Conservation (phyloP, 805 yeast genomes). For the Nakazawaea populi region DNA sequence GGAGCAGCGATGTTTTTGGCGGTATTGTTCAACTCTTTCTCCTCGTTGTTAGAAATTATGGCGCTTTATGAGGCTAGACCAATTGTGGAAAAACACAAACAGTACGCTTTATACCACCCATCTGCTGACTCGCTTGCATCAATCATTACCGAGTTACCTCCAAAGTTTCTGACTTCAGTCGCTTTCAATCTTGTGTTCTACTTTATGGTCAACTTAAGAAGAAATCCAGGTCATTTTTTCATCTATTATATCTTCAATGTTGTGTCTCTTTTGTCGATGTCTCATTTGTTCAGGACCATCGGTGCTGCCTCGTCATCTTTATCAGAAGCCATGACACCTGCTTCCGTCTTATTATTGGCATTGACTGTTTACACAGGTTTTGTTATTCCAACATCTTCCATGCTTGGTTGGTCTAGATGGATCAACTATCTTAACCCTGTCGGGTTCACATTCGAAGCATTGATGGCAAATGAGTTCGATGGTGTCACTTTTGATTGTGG, state of each 20-base stretch:
- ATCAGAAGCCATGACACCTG: slow-evolving; percentile 51
- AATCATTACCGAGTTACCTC: slow-evolving; percentile 56
- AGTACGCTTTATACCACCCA: slow-evolving; percentile 66
- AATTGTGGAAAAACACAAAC: slow-evolving; percentile 63
- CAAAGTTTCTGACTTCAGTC: slow-evolving; percentile 41
- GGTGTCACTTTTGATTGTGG: slow-evolving; percentile 31
- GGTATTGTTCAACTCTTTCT: slow-evolving; percentile 43
- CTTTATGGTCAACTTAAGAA: slow-evolving; percentile 48
- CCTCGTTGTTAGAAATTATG: slow-evolving; percentile 41
- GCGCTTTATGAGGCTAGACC: slow-evolving; percentile 44
- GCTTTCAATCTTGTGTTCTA: slow-evolving; percentile 44
- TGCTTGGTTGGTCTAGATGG: slow-evolving; percentile 50
- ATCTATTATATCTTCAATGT: slow-evolving; percentile 38
- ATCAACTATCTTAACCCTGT: slow-evolving; percentile 39
- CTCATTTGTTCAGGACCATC: slow-evolving; percentile 45
- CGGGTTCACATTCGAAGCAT: slow-evolving; percentile 37
- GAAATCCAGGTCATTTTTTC: slow-evolving; percentile 50
- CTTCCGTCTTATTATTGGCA: slow-evolving; percentile 32
- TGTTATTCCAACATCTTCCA: slow-evolving; percentile 35
- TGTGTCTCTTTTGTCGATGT: slow-evolving; percentile 38
- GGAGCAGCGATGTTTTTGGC: slow-evolving; percentile 61
- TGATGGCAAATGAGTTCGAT: slow-evolving; percentile 41
- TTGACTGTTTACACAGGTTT: slow-evolving; percentile 39
- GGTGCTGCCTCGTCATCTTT: slow-evolving; percentile 45
- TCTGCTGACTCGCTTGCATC: slow-evolving; percentile 67